Conservation (phyloP, 2,329 filamentous ascomycete species). For the Fusarium concolor region DNA sequence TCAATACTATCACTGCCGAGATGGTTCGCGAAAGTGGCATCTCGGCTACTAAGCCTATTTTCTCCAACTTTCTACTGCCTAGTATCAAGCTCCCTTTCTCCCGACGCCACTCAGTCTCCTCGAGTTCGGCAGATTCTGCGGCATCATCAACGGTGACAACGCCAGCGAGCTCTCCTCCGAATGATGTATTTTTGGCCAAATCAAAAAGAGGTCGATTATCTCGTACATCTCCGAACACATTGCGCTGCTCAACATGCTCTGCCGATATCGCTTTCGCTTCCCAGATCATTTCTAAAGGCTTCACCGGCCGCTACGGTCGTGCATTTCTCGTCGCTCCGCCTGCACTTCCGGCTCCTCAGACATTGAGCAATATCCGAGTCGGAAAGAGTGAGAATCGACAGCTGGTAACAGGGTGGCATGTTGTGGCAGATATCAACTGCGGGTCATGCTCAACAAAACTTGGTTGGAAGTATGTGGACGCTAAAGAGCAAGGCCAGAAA, state of each 20-base stretch:
- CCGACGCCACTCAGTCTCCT: conserved; percentile 55
- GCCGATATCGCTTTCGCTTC: conserved; percentile 70
- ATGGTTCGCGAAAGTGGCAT: conserved; percentile 55
- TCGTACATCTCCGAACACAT: conserved; percentile 63
- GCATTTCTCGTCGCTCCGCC: conserved; percentile 68
- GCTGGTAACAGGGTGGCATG: conserved; percentile 71
- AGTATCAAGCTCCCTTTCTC: conserved; percentile 62
- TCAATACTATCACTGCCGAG: conserved; percentile 14
- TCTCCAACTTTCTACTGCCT: conserved; percentile 65
- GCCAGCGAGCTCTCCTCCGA: conserved; percentile 45
- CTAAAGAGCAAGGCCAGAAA: conserved; percentile 67
- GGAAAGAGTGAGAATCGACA: conserved; percentile 66
- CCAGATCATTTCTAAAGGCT: conserved; percentile 74
- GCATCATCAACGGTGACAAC: conserved; percentile 47
- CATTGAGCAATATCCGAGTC: conserved; percentile 66
- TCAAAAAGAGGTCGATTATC: conserved; percentile 49
- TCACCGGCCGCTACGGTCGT: conserved; percentile 73
- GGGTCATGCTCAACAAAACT: conserved; percentile 65
- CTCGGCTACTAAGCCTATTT: conserved; percentile 57
- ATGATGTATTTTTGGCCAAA: conserved; percentile 31
- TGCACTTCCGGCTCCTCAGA: conserved; percentile 41
- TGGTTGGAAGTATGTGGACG: conserved; percentile 77
- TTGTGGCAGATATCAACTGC: conserved; percentile 73
- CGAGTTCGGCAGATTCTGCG: conserved; percentile 47
- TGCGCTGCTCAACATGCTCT: conserved; percentile 69